Evolutionary conservation across 305 asterid genomes (phyloP), one percentile per base, ranked within the genome.

Genomic region (Caryopteris hybrid): DNA sequence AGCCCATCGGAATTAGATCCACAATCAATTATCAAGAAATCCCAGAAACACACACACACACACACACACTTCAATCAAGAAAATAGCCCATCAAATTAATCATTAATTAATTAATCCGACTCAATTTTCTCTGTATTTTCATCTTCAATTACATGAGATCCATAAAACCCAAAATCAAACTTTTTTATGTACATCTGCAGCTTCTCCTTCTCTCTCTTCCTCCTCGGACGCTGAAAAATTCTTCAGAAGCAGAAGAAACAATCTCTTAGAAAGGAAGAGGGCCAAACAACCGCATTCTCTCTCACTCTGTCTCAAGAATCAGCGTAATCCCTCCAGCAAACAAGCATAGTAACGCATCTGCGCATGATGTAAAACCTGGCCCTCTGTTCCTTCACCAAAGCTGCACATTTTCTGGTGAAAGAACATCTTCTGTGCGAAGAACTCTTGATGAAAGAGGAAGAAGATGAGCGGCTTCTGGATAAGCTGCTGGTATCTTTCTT

Each of bases 321-420:
- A 33, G 69, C 29, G 33, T 87, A 89, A 12, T 89, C 96, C 56
- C 92, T 86, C 98, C 98, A 92, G 76, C 98, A 92, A 47, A 89
- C 71, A 29, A 92, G 89, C 96, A 92, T 89, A 8, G 89, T 83
- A 6, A 92, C 96, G 43, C 98, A 92, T 56, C 98, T 85, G 65
- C 98, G 83, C 90, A 92, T 77, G 81, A 87, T 92, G 74, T 92
- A 92, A 33, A 92, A 92, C 70, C 89, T 83, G 23, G 96, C 96
- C 63, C 96, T 83, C 16, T 89, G 98, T 51, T 92, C 91, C 53
- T 92, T 92, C 0, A 92, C 96, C 2, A 92, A 73, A 20, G 86
- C 77, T 0, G 92, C 92, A 68, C 98, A 92, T 68, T 92, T 92
- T 69, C 98, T 77, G 1, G 96, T 83, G 79, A 89, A 89, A 22